phyloP scores from a whole-genome alignment of 179 eudicot species.

The Pouteria campechiana region DNA sequence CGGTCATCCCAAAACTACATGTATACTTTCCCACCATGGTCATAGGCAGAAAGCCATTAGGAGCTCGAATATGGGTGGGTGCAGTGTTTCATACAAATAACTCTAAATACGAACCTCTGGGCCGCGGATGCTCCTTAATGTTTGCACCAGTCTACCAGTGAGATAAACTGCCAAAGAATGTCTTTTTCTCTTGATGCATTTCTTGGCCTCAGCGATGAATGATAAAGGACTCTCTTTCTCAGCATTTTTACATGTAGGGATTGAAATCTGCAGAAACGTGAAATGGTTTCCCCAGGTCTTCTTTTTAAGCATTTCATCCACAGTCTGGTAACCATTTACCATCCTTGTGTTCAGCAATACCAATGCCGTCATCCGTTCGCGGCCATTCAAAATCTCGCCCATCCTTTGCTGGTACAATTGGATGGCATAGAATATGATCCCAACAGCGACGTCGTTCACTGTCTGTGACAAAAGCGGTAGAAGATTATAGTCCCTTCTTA shows the following conservation, averaged over 20 bases:
- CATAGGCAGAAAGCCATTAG: too few relatives aligned
- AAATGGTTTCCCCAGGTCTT: constrained; percentile 78
- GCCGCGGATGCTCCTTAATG: constrained; percentile 41
- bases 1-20: too few relatives aligned
- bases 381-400: constrained; percentile 11
- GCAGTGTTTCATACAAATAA: too few relatives aligned
- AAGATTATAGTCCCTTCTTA: too few relatives aligned
- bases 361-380: constrained; percentile 51
- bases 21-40: too few relatives aligned
- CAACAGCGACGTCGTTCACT: constrained; percentile 61
- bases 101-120: constrained; percentile 73
- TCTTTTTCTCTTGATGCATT: constrained; percentile 44
- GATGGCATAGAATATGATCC: constrained; percentile 51
- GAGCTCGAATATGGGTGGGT: too few relatives aligned
- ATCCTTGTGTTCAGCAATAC: constrained; percentile 79
- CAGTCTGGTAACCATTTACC: constrained; percentile 51
- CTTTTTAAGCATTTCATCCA: constrained; percentile 53
- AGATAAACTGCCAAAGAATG: constrained; percentile 56
- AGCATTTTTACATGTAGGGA: constrained; percentile 23
- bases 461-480: constrained; percentile 31
- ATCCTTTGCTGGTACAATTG: constrained; percentile 58
- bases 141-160: constrained; percentile 57
- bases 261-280: constrained; percentile 53
- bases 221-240: constrained; percentile 25
- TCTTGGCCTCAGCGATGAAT: constrained; percentile 35